A percentile compares a stretch with the other conserved stretches of the same genome.
Evolutionary conservation across 257 asterid species (phyloP).

Genomic region (Solanum pennellii): DNA sequence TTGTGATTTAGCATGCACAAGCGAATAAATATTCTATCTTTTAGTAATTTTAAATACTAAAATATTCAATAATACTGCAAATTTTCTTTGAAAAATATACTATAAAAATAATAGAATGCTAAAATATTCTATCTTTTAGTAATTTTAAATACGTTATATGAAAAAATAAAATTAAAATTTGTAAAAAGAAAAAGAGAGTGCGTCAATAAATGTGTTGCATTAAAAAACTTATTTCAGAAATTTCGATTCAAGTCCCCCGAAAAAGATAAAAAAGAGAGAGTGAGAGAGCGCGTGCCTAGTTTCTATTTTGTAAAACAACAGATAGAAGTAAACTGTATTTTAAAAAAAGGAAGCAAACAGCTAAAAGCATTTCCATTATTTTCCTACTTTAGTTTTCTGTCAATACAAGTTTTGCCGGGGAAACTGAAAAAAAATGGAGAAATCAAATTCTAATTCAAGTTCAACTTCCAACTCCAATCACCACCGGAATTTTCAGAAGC

Average conservation of each 20-base stretch:
- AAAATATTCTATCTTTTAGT: too few species aligned
- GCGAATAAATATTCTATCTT: too few species aligned
- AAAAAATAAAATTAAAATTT: too few species aligned
- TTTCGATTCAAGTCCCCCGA: too few species aligned
- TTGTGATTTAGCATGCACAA: not conserved
- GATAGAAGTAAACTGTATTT: not conserved
- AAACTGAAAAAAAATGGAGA: not conserved
- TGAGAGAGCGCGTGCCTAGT: not conserved
- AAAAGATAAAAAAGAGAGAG: not conserved
- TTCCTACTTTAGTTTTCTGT: not conserved
- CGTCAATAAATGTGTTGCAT: too few species aligned
- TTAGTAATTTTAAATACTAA: too few species aligned
- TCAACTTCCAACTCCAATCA: not conserved
- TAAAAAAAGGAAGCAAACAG: not conserved
- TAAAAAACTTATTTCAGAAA: rapidly evolving
- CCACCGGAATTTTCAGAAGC: constrained; percentile 1
- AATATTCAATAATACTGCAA: not conserved
- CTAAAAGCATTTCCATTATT: not conserved
- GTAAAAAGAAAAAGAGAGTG: not conserved
- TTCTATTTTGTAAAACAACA: not conserved
- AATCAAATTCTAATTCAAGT: not conserved
- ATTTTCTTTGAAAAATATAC: not conserved
- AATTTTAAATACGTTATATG: too few species aligned
- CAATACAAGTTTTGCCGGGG: not conserved
- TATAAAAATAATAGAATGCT: not conserved